These are phyloP conservation scores for Gonium pectorale DNA, from an alignment of 139 green algal species.

Conservation along the genomic window DNA sequence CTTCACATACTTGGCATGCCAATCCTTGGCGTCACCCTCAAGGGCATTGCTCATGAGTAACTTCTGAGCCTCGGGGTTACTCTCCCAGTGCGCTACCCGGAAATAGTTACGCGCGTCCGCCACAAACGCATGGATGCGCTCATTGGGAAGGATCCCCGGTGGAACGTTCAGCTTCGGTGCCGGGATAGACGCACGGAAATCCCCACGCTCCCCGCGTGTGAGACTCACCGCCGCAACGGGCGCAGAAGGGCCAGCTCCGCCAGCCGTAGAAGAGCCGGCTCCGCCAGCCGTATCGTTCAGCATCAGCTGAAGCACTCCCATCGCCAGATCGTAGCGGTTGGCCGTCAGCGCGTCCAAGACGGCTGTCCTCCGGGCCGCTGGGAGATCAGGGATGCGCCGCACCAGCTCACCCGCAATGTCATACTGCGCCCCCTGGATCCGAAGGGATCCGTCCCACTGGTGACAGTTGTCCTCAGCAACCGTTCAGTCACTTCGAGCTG, in stretches of 20 bases:
- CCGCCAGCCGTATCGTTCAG: too few species aligned
- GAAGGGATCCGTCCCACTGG: too few species aligned
- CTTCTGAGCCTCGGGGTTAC: not conserved
- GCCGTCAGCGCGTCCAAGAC: not conserved
- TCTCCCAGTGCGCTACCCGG: not conserved
- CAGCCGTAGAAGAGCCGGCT: not conserved
- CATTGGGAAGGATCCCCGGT: not conserved
- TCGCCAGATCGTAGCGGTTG: too few species aligned
- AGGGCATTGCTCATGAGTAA: not conserved
- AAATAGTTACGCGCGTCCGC: not conserved
- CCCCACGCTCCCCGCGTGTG: not conserved
- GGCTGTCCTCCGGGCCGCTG: not conserved
- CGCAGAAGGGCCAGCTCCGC: not conserved
- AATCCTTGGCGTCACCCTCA: not conserved
- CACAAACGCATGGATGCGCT: not conserved
- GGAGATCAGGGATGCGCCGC: not conserved
- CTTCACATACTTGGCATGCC: not conserved
- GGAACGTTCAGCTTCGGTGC: not conserved
- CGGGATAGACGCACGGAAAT: not conserved
- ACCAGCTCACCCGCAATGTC: too few species aligned
- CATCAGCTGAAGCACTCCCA: too few species aligned
- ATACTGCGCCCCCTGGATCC: too few species aligned
- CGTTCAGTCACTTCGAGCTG: too few species aligned
- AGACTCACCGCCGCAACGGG: not conserved
- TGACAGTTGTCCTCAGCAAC: too few species aligned